Evolutionary conservation across 2,329 filamentous ascomycete genomes (phyloP).

Genomic region (Aspergillus sp.): DNA sequence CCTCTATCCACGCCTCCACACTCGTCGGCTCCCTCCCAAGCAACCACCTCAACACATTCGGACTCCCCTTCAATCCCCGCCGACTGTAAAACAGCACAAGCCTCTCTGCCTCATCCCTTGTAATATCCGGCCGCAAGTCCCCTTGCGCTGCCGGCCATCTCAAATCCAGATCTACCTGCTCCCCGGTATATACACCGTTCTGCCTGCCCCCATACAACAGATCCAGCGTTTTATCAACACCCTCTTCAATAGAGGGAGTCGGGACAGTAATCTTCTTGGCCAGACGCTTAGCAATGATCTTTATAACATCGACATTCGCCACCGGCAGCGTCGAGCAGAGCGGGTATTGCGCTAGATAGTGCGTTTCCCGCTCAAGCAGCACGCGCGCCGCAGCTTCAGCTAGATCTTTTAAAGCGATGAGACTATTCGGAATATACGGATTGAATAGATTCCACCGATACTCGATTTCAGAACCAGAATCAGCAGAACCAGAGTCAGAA

Average conservation of each 20-base stretch:
- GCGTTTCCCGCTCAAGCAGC: background rate
- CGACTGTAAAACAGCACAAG: background rate
- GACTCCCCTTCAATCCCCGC: background rate
- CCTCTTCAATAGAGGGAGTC: background rate
- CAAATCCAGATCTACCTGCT: background rate
- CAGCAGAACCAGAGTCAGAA: no score
- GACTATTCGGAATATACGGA: background rate
- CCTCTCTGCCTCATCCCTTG: background rate
- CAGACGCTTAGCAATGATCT: background rate
- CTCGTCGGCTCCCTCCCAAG: background rate
- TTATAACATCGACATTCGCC: background rate
- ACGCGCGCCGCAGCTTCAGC: background rate
- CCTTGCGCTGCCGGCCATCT: background rate
- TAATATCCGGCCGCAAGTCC: background rate
- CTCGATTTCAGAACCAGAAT: rapidly evolving
- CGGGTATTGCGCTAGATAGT: background rate
- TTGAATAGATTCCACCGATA: background rate
- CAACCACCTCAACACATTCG: background rate
- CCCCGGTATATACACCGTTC: background rate
- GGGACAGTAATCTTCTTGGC: background rate
- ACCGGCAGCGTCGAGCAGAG: background rate
- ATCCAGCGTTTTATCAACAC: background rate
- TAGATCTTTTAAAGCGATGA: background rate
- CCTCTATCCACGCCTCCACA: background rate
- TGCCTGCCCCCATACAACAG: background rate